A percentile compares a stretch with the other conserved stretches of the same genome.
These are phyloP conservation scores for Persicaria maculosa DNA, from an alignment of 148 eudicot genomes.

Conservation along the genomic window DNA sequence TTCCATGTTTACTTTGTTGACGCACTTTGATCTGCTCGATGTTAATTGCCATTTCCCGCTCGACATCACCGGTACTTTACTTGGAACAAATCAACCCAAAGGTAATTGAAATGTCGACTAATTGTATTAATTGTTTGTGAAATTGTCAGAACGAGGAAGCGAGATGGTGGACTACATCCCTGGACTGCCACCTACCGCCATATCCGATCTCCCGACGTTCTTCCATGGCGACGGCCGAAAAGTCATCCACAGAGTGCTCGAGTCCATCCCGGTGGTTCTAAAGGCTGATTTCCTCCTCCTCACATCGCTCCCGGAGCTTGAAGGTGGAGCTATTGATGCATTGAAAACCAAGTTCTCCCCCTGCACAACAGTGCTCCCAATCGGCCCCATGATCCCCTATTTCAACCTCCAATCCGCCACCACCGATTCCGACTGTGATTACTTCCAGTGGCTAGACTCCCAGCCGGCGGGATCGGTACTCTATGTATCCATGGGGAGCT, in stretches of 20 bases:
- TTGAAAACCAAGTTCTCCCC: slow-evolving; percentile 24
- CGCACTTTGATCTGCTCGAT: slow-evolving; percentile 29
- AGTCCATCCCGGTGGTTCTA: slow-evolving; percentile 19
- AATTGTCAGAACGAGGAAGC: slow-evolving; percentile 27
- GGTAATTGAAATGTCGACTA: too few relatives aligned
- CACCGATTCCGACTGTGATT: slow-evolving; percentile 6
- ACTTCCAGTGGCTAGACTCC: slow-evolving; percentile 39
- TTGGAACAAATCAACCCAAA: background rate
- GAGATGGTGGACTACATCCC: slow-evolving; percentile 52
- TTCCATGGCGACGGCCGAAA: slow-evolving; percentile 26
- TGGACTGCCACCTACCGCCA: slow-evolving; percentile 42
- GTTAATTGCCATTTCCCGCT: slow-evolving; percentile 35
- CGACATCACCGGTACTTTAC: slow-evolving; percentile 29
- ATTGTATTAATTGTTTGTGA: slow-evolving; percentile 2
- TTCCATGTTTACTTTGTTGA: slow-evolving; percentile 26
- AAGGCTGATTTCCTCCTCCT: slow-evolving; percentile 45
- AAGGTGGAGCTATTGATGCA: slow-evolving; percentile 29
- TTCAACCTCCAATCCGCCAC: slow-evolving; percentile 11
- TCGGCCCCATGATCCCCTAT: slow-evolving; percentile 50
- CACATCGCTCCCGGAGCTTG: slow-evolving; percentile 43
- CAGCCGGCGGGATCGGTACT: slow-evolving; percentile 19
- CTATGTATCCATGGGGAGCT: slow-evolving; percentile 9
- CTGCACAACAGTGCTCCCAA: slow-evolving; percentile 28
- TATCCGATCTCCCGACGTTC: slow-evolving; percentile 42
- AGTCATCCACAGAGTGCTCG: slow-evolving; percentile 6